These are phyloP conservation scores for Priceomyces castillae DNA, from an alignment of 805 yeast species.

Conservation along the genomic window DNA sequence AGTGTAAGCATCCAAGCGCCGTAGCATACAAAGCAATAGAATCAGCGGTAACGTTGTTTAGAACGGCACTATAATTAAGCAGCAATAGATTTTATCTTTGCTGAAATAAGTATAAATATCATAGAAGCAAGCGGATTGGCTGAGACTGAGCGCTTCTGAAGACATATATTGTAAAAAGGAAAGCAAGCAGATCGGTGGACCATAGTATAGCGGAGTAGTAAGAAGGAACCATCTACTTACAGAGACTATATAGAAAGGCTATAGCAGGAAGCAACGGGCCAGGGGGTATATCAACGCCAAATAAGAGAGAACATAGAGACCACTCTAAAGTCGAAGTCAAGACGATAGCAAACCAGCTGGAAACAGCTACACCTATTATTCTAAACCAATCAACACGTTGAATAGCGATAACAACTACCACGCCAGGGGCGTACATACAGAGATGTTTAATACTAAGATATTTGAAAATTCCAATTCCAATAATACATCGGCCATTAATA, in stretches of 20 bases:
- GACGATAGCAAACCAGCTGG: not conserved
- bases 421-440: not conserved
- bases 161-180: not conserved
- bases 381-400: conserved; percentile 1
- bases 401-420: not conserved
- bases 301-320: not conserved
- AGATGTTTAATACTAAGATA: conserved; percentile 43
- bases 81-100: not conserved
- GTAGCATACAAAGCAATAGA: not conserved
- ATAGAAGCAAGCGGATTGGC: not conserved
- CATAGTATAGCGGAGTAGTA: too few relatives aligned
- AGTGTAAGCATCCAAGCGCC: not conserved
- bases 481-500: conserved; percentile 27
- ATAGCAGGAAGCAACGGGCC: not conserved
- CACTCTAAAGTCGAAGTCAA: not conserved
- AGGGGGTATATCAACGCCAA: not conserved
- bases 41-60: too few relatives aligned
- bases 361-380: not conserved
- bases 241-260: not conserved
- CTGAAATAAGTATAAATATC: not conserved
- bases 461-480: conserved; percentile 30
- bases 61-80: not conserved
- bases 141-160: not conserved
- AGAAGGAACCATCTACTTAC: too few relatives aligned
- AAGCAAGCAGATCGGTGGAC: too few relatives aligned